These are phyloP conservation scores for Exophiala mesophila DNA, from an alignment of 2,329 filamentous ascomycete genomes.

Conservation along the genomic window DNA sequence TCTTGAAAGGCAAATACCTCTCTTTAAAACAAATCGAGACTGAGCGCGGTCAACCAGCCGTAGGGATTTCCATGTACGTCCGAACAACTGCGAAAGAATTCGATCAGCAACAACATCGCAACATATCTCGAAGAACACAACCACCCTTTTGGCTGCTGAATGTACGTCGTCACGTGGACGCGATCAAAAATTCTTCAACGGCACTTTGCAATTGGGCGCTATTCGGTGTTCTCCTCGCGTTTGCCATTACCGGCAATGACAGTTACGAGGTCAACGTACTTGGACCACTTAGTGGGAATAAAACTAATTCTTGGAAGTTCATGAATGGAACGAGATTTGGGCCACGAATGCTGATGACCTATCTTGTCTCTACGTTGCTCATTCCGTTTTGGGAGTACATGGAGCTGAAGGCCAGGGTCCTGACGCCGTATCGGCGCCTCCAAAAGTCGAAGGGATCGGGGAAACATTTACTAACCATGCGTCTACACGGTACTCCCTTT, in stretches of 20 bases:
- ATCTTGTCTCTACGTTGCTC: slow-evolving; percentile 5
- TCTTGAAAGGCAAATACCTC: background rate
- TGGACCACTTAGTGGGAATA: slow-evolving; percentile 1
- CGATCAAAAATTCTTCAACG: too few species aligned
- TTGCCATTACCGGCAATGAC: slow-evolving; percentile 10
- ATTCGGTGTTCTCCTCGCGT: slow-evolving; percentile 9
- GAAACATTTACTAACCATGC: slow-evolving; percentile 4
- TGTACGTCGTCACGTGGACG: too few species aligned
- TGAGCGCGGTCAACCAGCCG: too few species aligned
- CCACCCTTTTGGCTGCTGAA: too few species aligned
- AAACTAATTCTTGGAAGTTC: slow-evolving; percentile 8
- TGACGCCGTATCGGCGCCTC: slow-evolving; percentile 10
- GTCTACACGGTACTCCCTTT: slow-evolving; percentile 6
- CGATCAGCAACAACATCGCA: slow-evolving; percentile 1
- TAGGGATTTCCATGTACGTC: slow-evolving; percentile 1
- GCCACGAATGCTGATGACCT: slow-evolving; percentile 11
- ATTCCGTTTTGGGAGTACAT: slow-evolving; percentile 10
- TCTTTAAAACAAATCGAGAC: slow-evolving; percentile 1
- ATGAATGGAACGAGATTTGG: slow-evolving; percentile 11
- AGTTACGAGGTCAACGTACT: slow-evolving; percentile 6
- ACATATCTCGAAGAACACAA: too few species aligned
- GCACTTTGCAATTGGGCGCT: slow-evolving; percentile 5
- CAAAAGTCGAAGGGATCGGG: background rate
- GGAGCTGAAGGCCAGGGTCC: slow-evolving; percentile 5
- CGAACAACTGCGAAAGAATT: slow-evolving; percentile 2